phyloP scores from a whole-genome alignment of 2,329 filamentous ascomycete genomes.

The Ophiostoma pallidulum region DNA sequence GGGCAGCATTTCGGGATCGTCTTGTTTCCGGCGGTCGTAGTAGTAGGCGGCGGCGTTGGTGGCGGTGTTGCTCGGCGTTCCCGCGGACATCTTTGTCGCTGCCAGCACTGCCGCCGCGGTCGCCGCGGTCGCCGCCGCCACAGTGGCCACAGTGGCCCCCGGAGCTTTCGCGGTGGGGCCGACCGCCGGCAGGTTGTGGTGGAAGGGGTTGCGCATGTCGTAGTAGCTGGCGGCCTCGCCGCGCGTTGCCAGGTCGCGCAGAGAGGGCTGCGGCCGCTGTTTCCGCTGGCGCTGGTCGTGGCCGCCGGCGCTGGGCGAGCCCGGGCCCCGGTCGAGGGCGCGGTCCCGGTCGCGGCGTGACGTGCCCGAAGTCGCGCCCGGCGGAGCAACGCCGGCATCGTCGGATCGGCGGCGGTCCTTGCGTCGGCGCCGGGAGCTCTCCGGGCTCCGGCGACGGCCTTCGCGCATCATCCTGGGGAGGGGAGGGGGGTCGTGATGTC shows the following conservation, averaged over 20 bases:
- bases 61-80: background rate
- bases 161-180: slow-evolving; percentile 3
- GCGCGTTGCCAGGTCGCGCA: background rate
- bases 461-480: slow-evolving; percentile 39
- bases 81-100: background rate
- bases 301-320: background rate
- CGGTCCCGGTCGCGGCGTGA: background rate
- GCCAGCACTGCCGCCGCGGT: background rate
- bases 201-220: slow-evolving; percentile 8
- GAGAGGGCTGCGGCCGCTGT: background rate
- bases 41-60: background rate
- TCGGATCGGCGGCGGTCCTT: slow-evolving; percentile 33
- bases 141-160: background rate
- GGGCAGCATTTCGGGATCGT: slow-evolving; percentile 4
- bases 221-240: slow-evolving; percentile 14
- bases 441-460: slow-evolving; percentile 46
- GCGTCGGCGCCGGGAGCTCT: slow-evolving; percentile 40
- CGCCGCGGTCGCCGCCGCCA: background rate
- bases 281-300: background rate
- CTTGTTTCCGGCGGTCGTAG: slow-evolving; percentile 5
- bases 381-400: slow-evolving; percentile 24
- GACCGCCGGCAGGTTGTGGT: background rate
- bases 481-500: too few relatives aligned
- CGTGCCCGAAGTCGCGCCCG: background rate
- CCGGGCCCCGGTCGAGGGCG: background rate